Percentiles rank a stretch among this genome's conserved stretches.
Evolutionary conservation across 2,329 filamentous ascomycete species (phyloP).

Genomic region (Leptographium procerum): DNA sequence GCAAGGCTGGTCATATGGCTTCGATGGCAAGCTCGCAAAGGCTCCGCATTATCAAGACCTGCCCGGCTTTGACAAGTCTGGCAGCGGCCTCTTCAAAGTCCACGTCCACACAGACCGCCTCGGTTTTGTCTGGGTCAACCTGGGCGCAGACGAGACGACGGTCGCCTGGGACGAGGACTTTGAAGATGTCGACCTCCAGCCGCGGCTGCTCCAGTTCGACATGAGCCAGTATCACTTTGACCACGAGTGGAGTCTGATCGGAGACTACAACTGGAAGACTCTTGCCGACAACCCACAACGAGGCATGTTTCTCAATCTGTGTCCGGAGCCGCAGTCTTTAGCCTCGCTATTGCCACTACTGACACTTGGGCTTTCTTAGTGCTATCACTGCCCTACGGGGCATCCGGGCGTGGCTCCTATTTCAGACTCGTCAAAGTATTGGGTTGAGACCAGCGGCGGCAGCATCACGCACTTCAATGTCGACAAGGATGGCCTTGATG

Average conservation of each 20-base stretch:
- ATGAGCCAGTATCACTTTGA: conserved; percentile 45
- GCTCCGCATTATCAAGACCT: conserved; percentile 47
- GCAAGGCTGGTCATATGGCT: conserved; percentile 42
- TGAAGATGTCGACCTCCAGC: conserved; percentile 31
- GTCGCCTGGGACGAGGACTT: conserved; percentile 42
- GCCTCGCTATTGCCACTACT: too few species aligned
- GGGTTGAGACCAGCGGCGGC: conserved; percentile 33
- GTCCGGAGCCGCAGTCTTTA: too few species aligned
- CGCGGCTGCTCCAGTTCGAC: conserved; percentile 32
- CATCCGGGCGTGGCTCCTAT: conserved; percentile 46
- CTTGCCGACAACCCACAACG: conserved; percentile 54
- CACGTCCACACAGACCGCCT: conserved; percentile 40
- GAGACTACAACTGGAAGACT: conserved; percentile 49
- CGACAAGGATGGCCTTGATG: conserved; percentile 31
- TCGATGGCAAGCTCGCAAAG: conserved; percentile 45
- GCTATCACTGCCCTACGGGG: conserved; percentile 50
- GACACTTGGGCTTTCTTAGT: conserved; percentile 17
- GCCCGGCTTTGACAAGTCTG: conserved; percentile 41
- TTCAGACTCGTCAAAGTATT: conserved; percentile 45
- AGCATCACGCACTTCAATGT: conserved; percentile 42
- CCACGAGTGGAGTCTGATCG: conserved; percentile 45
- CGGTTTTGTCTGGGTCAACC: conserved; percentile 48
- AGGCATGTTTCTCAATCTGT: conserved; percentile 17
- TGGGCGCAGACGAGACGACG: conserved; percentile 33
- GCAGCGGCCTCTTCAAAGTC: conserved; percentile 45